Conservation (phyloP, 371 early-diverging fungal species). For the Phascolomyces articulosus region DNA sequence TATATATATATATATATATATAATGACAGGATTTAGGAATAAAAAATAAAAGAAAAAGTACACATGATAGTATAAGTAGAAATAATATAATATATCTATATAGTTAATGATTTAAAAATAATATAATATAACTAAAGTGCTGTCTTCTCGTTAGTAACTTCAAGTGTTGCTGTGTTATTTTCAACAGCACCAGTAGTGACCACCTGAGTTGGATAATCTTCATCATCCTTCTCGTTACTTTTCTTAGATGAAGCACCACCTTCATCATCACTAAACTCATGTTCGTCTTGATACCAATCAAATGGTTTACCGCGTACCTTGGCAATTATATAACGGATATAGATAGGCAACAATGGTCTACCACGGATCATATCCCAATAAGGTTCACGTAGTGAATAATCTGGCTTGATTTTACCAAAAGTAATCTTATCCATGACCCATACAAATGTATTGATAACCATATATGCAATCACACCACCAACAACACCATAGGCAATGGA, state of each 20-base stretch:
- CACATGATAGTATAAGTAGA: too few relatives aligned
- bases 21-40: too few relatives aligned
- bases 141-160: neutral
- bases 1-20: too few relatives aligned
- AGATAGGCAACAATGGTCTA: constrained; percentile 36
- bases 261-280: constrained; percentile 29
- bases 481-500: constrained; percentile 75
- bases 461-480: constrained; percentile 63
- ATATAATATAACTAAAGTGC: neutral
- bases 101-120: neutral
- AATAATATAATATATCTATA: too few relatives aligned
- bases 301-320: constrained; percentile 31
- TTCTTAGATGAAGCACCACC: neutral
- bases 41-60: too few relatives aligned
- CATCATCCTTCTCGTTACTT: neutral
- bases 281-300: constrained; percentile 37
- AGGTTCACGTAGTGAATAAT: constrained; percentile 49
- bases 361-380: constrained; percentile 48
- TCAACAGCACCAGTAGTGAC: neutral
- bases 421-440: constrained; percentile 50
- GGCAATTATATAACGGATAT: constrained; percentile 42
- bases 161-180: neutral
- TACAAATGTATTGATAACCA: constrained; percentile 59
- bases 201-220: neutral
- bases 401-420: constrained; percentile 53